These are phyloP conservation scores for Penicillium lagena DNA, from an alignment of 495 filamentous ascomycete species.

Conservation along the genomic window DNA sequence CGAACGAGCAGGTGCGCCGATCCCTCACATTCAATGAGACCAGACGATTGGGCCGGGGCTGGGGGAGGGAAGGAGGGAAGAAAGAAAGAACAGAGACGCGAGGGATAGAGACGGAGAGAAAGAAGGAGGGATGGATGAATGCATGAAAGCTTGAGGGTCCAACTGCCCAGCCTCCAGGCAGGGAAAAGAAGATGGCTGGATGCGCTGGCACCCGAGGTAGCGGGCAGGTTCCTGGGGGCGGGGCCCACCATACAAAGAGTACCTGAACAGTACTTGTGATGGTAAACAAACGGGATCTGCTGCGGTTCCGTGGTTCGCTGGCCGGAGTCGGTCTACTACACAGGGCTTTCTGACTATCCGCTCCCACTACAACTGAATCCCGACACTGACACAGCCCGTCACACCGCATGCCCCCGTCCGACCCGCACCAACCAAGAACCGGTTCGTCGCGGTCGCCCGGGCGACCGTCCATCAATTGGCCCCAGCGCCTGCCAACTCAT, in stretches of 20 bases:
- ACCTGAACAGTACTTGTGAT: not conserved
- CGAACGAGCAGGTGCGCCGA: too few relatives aligned
- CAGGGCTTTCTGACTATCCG: too few relatives aligned
- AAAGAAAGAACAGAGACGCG: slow-evolving; percentile 2
- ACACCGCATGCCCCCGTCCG: slow-evolving; percentile 13
- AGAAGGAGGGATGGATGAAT: not conserved
- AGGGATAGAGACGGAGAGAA: slow-evolving; percentile 1
- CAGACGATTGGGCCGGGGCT: too few relatives aligned
- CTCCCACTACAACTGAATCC: too few relatives aligned
- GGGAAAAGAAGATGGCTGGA: not conserved
- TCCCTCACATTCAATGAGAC: too few relatives aligned
- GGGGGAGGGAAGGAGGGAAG: not conserved
- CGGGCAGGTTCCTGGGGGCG: not conserved
- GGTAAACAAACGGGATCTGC: slow-evolving; percentile 14
- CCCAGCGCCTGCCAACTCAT: slow-evolving; percentile 24
- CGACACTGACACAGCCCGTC: slow-evolving; percentile 3
- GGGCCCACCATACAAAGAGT: slow-evolving; percentile 3
- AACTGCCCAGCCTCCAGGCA: slow-evolving; percentile 1
- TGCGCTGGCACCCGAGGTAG: too few relatives aligned
- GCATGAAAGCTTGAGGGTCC: slow-evolving; percentile 1
- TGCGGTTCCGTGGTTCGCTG: slow-evolving; percentile 10
- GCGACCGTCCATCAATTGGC: slow-evolving; percentile 20
- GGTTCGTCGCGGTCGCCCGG: slow-evolving; percentile 14
- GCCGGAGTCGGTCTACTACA: too few relatives aligned
- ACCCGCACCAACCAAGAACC: slow-evolving; percentile 4